Base-by-base conservation (phyloP, 139 green algal genomes). In the Edaphochlamys debaryana region DNA sequence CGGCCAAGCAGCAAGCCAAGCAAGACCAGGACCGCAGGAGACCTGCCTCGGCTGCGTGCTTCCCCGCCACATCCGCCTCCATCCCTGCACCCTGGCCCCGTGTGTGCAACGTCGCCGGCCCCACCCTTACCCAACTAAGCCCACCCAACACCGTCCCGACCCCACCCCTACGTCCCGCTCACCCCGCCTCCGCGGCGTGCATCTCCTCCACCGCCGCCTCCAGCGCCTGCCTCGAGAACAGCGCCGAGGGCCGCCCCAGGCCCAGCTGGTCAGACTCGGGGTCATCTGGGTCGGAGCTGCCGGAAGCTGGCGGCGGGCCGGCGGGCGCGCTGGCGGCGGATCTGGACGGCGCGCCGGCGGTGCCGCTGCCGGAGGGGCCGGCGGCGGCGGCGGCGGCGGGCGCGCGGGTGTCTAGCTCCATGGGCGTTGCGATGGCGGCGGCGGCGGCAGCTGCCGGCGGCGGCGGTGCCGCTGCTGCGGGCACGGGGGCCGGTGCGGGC, bases 171-270 rank as follows among this genome's bases (percentile, higher is more conserved):
- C 30, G 42, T 38, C 3, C 13, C 1, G 52, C 52, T 37, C 25
- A 25, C 17, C 56, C 56, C 4, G 17, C 38, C 42, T 1, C 40
- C 3, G 8, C 67, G 25, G 8, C 67, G 4, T 4, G 22, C 38
- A 23, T 7, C 67, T n/a, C 30, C n/a, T n/a, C n/a, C 75, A 71
- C n/a, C 9, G 77, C 77, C 42, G 27, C 63, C 77, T 83, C 77
- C 63, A 83, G 77, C 34, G 77, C 77, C 63, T 67, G 32, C 4
- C 64, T 63, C 2, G 56, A 67, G 66, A 83, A 83, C 32, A 83
- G 62, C 64, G 41, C 32, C 27, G 45, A 58, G 13, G 77, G 62
- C 19, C 77, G 77, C 27, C 64, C 77, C 77, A 74, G 63, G 9
- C 77, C 77, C 77, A 83, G 45, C 64, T 54, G 29, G 42, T 83